Evolutionary conservation across 2,329 filamentous ascomycete genomes (phyloP).

Genomic region (Colletotrichum chrysophilum): DNA sequence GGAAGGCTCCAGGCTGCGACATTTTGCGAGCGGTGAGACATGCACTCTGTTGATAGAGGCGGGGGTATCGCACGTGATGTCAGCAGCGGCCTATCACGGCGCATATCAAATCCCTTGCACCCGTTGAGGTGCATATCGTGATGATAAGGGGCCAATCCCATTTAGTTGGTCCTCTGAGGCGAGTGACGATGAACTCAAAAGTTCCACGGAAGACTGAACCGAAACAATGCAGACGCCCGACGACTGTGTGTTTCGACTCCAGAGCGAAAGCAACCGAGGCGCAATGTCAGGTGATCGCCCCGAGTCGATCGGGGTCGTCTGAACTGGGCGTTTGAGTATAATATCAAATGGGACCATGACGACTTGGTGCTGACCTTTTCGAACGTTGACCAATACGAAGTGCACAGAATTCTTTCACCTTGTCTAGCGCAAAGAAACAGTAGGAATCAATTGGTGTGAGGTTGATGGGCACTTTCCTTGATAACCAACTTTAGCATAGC

Average conservation of each 20-base stretch:
- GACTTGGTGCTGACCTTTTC: neutral
- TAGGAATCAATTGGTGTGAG: neutral
- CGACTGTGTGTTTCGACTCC: neutral
- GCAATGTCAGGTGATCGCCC: neutral
- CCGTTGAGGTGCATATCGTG: neutral
- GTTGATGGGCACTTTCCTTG: neutral
- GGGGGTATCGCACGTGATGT: neutral
- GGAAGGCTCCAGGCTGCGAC: neutral
- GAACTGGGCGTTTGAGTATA: neutral
- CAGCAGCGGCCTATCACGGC: neutral
- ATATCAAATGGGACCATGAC: neutral
- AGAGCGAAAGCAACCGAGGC: neutral
- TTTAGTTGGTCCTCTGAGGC: neutral
- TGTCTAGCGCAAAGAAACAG: neutral
- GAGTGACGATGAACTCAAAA: neutral
- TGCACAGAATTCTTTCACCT: accelerated
- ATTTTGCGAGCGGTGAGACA: neutral
- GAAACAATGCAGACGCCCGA: neutral
- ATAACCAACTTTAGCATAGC: neutral
- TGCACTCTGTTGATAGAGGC: neutral
- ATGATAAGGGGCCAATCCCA: neutral
- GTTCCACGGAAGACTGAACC: neutral
- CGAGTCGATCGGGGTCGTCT: accelerated
- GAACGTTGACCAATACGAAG: neutral
- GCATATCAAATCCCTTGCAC: neutral